These are phyloP conservation scores for Aleurites moluccanus DNA, from an alignment of 441 rosid species.

Conservation along the genomic window DNA sequence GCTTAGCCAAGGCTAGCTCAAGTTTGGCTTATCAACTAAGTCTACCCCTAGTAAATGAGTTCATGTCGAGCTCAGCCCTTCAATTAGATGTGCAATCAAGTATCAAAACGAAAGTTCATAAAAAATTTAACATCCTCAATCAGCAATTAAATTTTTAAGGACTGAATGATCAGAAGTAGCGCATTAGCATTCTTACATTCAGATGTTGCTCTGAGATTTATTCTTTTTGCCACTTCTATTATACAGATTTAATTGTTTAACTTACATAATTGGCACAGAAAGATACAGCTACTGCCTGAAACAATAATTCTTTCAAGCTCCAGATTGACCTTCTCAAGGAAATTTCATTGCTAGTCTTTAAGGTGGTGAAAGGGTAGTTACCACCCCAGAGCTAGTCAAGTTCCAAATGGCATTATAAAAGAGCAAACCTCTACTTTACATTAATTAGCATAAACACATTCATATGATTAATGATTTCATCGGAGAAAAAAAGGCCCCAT, in stretches of 20 bases:
- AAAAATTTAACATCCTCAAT: background rate
- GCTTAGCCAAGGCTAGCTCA: no score
- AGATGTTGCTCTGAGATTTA: background rate
- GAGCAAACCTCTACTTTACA: no score
- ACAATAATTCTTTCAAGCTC: background rate
- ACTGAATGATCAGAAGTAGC: background rate
- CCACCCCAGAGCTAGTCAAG: no score
- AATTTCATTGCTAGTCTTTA: no score
- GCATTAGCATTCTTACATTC: background rate
- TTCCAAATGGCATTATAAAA: no score
- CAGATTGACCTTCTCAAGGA: no score
- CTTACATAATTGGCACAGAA: no score
- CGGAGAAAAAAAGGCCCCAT: no score
- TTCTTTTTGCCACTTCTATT: background rate
- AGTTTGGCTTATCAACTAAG: no score
- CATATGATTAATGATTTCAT: background rate
- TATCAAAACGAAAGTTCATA: background rate
- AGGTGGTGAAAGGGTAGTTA: no score
- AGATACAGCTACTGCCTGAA: background rate
- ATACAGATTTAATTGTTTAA: no score
- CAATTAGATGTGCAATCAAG: background rate
- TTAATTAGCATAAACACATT: background rate
- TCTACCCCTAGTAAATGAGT: no score
- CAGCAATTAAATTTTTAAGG: background rate
- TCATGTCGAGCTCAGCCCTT: background rate